Evolutionary conservation across 1,284 basidiomycete genomes (phyloP).

Genomic region (Singerocomus inundabilis): DNA sequence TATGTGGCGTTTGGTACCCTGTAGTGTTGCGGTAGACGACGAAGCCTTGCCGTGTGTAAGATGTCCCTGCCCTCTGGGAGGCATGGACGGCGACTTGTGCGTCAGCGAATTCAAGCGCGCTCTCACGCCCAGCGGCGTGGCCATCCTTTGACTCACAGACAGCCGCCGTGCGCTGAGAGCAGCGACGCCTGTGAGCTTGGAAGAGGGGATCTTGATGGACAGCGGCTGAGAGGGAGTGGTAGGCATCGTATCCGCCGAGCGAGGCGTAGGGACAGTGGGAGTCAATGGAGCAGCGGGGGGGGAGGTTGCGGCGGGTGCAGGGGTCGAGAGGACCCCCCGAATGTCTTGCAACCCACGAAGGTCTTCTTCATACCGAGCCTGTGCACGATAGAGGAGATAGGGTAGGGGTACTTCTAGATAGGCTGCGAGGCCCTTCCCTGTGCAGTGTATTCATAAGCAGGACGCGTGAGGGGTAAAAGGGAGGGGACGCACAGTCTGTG

Average conservation of each 20-base stretch:
- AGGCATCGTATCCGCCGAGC: slow-evolving; percentile 14
- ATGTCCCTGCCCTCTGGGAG: slow-evolving; percentile 16
- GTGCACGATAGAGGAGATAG: slow-evolving; percentile 76
- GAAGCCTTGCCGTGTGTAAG: slow-evolving; percentile 51
- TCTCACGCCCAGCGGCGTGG: slow-evolving; percentile 59
- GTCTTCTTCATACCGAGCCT: slow-evolving; percentile 77
- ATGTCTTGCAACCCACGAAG: slow-evolving; percentile 72
- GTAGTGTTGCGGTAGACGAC: slow-evolving; percentile 67
- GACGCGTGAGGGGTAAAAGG: not conserved
- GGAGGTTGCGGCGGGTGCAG: slow-evolving; percentile 7
- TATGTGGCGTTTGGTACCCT: slow-evolving; percentile 39
- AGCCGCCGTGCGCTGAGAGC: slow-evolving; percentile 23
- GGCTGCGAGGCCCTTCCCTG: slow-evolving; percentile 79
- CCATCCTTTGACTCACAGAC: slow-evolving; percentile 40
- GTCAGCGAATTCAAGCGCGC: slow-evolving; percentile 68
- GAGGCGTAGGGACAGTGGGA: slow-evolving; percentile 25
- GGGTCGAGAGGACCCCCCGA: slow-evolving; percentile 47
- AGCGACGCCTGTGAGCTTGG: slow-evolving; percentile 9
- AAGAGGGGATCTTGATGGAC: slow-evolving; percentile 32
- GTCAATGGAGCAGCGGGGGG: slow-evolving; percentile 26
- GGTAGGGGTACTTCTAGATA: slow-evolving; percentile 76
- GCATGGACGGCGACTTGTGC: slow-evolving; percentile 36
- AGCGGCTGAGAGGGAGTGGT: slow-evolving; percentile 27
- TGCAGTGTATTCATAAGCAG: not conserved
- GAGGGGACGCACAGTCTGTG: slow-evolving; percentile 64